These are phyloP conservation scores for Lactuca sativa DNA, from an alignment of 129 eudicot genomes.

Conservation along the genomic window DNA sequence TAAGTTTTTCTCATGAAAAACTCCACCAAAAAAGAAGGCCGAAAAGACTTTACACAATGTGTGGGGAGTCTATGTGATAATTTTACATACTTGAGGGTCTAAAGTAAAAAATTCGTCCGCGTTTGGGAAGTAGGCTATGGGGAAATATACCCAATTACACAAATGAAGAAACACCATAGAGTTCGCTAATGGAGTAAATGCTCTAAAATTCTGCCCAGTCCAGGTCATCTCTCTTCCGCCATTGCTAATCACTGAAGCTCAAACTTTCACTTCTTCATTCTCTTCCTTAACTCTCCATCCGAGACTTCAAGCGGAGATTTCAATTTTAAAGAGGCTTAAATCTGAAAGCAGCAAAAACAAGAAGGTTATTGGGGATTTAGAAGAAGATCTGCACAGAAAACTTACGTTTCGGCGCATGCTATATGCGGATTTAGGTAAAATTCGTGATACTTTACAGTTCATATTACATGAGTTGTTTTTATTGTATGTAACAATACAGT, in stretches of 20 bases:
- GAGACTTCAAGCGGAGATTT: slow-evolving; percentile 6
- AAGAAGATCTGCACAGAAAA: slow-evolving; percentile 28
- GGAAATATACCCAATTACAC: slow-evolving; percentile 15
- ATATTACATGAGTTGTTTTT: background rate
- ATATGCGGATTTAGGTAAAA: slow-evolving; percentile 20
- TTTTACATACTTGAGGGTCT: background rate
- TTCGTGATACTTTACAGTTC: slow-evolving; percentile 4
- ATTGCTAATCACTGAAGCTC: slow-evolving; percentile 26
- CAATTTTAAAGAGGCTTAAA: slow-evolving; percentile 7
- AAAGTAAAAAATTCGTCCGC: slow-evolving; percentile 9
- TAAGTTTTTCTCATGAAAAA: background rate
- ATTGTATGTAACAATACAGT: background rate
- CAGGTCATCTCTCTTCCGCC: slow-evolving; percentile 34
- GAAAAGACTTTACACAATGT: background rate
- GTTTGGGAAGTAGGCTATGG: slow-evolving; percentile 7
- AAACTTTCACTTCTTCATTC: slow-evolving; percentile 16
- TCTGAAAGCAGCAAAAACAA: slow-evolving; percentile 9
- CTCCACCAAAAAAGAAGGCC: too few relatives aligned
- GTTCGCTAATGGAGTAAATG: slow-evolving; percentile 23
- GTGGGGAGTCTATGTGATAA: background rate
- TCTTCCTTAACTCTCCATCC: slow-evolving; percentile 7
- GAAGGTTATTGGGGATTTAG: background rate
- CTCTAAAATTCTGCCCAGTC: slow-evolving; percentile 29
- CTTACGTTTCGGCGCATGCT: slow-evolving; percentile 2
- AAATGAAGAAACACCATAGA: slow-evolving; percentile 18